Conservation (phyloP, 768 basidiomycete species). For the Candolleomyces aberdarensis region DNA sequence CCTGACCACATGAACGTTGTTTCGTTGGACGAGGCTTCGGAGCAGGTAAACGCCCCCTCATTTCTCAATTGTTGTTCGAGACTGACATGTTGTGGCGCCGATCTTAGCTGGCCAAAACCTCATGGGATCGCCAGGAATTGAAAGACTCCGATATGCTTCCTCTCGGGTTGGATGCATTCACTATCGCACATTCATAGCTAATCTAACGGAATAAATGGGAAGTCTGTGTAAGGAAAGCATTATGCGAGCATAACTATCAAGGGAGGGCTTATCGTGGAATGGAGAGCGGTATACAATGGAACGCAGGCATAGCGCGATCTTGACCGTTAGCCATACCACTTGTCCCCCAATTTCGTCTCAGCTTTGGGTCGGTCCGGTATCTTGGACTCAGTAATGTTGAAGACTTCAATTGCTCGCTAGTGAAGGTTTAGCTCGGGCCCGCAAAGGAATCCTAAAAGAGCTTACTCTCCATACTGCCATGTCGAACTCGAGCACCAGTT, state of each 20-base stretch:
- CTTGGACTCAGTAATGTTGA: constrained; percentile 69
- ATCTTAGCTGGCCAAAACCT: constrained; percentile 46
- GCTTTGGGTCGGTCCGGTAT: constrained; percentile 75
- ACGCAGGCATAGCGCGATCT: not conserved
- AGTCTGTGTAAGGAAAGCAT: not conserved
- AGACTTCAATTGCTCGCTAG: constrained; percentile 85
- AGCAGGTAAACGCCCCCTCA: constrained; percentile 47
- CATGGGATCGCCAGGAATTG: constrained; percentile 48
- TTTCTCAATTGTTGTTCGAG: not conserved
- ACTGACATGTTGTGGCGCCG: not conserved
- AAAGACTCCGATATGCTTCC: constrained; percentile 55
- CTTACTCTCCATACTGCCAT: constrained; percentile 84
- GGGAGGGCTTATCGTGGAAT: not conserved
- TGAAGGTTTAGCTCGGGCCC: not conserved
- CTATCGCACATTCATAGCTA: not conserved
- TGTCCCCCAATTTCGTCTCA: constrained; percentile 51
- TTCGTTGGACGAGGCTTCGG: constrained; percentile 49
- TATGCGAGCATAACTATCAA: not conserved
- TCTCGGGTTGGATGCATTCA: constrained; percentile 37
- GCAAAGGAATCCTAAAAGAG: constrained; percentile 1
- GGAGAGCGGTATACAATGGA: not conserved
- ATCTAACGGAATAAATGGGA: not conserved
- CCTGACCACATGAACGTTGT: constrained; percentile 82
- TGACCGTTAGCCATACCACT: constrained; percentile 64
- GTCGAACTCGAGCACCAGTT: constrained; percentile 91